Percentiles rank a stretch among this genome's conserved stretches.
Evolutionary conservation across 805 yeast species (phyloP).

Genomic region (Millerago galiae): DNA sequence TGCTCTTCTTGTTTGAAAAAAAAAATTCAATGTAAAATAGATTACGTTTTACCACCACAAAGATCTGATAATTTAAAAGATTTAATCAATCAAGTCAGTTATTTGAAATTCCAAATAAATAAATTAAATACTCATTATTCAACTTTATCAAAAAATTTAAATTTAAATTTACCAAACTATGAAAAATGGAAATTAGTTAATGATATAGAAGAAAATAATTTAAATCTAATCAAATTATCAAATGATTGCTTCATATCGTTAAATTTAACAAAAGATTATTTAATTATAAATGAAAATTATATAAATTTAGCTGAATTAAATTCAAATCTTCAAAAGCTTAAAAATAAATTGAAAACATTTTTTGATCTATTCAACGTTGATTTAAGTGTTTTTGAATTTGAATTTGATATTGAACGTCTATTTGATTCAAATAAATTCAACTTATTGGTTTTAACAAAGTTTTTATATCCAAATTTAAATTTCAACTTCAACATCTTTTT

Average conservation of each 20-base stretch:
- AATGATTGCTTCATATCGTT: slow-evolving; percentile 13
- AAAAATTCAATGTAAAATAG: slow-evolving; percentile 47
- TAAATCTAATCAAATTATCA: slow-evolving; percentile 11
- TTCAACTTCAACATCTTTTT: slow-evolving; percentile 8
- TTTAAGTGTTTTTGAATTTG: slow-evolving; percentile 12
- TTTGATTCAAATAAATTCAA: slow-evolving; percentile 16
- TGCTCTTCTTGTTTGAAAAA: slow-evolving; percentile 52
- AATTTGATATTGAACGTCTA: slow-evolving; percentile 11
- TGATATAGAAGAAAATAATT: not conserved
- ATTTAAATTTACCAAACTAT: slow-evolving; percentile 11
- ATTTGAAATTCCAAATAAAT: slow-evolving; percentile 10
- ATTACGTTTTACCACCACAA: slow-evolving; percentile 47
- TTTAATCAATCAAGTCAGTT: slow-evolving; percentile 14
- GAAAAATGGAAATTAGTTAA: slow-evolving; percentile 14
- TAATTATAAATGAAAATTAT: slow-evolving; percentile 11
- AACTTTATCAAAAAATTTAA: slow-evolving; percentile 8
- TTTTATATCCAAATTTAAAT: slow-evolving; percentile 13
- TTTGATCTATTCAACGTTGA: not conserved
- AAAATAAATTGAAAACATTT: not conserved
- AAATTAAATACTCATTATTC: slow-evolving; percentile 10
- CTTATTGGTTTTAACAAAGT: slow-evolving; percentile 11
- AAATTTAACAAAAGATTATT: slow-evolving; percentile 2
- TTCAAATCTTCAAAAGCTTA: slow-evolving; percentile 2
- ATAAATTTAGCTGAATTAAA: slow-evolving; percentile 9
- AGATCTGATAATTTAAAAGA: slow-evolving; percentile 23